Percentiles rank a stretch among this genome's conserved stretches.
phyloP scores from a whole-genome alignment of 2,329 filamentous ascomycete genomes.

The Lasiodiplodia gonubiensis region DNA sequence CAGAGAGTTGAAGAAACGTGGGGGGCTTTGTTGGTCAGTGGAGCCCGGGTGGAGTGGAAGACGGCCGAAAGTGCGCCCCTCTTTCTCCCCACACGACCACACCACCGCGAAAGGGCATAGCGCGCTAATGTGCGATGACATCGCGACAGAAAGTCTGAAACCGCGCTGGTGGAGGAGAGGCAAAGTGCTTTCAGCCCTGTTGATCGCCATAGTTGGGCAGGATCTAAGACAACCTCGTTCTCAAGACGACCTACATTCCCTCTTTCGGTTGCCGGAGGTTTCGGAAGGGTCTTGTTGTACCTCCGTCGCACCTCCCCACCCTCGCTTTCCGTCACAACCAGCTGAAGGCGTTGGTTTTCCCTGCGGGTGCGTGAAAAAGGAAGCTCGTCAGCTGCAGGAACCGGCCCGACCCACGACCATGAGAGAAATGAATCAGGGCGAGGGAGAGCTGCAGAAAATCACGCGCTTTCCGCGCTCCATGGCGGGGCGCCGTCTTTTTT shows the following conservation, averaged over 20 bases:
- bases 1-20: background rate
- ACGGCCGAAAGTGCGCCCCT: background rate
- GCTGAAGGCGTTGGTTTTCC: background rate
- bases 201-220: background rate
- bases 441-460: too few relatives aligned
- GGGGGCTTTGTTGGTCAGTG: background rate
- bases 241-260: too few relatives aligned
- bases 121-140: constrained; percentile 17
- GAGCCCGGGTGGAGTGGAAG: constrained; percentile 1
- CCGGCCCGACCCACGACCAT: background rate
- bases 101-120: background rate
- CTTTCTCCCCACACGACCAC: background rate
- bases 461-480: background rate
- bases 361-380: background rate
- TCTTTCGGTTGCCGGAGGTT: background rate
- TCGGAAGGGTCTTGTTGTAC: background rate
- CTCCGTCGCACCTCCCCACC: background rate
- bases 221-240: background rate
- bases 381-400: background rate
- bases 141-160: background rate
- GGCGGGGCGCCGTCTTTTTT: background rate
- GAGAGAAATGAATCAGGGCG: background rate
- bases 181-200: background rate
- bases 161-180: background rate
- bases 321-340: background rate